Percentiles rank a stretch among this genome's conserved stretches.
Evolutionary conservation across 768 basidiomycete genomes (phyloP).

Genomic region (Daedaleopsis nitida): DNA sequence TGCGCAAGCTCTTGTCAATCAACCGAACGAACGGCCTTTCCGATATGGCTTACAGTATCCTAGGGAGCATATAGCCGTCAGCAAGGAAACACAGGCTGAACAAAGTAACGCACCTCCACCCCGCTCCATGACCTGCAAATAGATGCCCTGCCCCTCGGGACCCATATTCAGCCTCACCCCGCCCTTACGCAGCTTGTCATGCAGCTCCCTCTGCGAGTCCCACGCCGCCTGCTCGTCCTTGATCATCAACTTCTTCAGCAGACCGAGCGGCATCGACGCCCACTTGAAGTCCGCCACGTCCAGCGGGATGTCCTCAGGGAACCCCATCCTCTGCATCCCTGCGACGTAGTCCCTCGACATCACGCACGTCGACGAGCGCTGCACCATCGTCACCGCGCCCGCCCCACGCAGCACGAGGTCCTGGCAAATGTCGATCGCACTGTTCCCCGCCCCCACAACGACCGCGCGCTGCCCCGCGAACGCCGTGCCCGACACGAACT

Average conservation of each 20-base stretch:
- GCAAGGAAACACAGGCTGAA: too few species aligned
- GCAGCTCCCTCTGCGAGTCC: slow-evolving; percentile 35
- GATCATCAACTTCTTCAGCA: slow-evolving; percentile 8
- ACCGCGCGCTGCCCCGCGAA: slow-evolving; percentile 65
- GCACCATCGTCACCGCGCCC: slow-evolving; percentile 41
- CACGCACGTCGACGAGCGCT: slow-evolving; percentile 41
- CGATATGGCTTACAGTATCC: too few species aligned
- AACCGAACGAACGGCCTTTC: too few species aligned
- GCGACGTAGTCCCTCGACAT: slow-evolving; percentile 19
- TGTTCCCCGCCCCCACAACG: slow-evolving; percentile 66
- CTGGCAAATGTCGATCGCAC: slow-evolving; percentile 36
- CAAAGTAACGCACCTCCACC: slow-evolving; percentile 31
- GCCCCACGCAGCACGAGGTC: slow-evolving; percentile 38
- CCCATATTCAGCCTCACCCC: slow-evolving; percentile 44
- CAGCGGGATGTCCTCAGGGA: slow-evolving; percentile 26
- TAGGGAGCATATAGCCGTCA: too few species aligned
- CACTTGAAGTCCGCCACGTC: slow-evolving; percentile 40
- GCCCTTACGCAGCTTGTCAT: slow-evolving; percentile 36
- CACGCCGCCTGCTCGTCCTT: slow-evolving; percentile 11
- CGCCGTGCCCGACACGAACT: slow-evolving; percentile 49
- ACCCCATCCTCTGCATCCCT: background rate
- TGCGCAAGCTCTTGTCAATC: background rate
- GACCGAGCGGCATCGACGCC: slow-evolving; percentile 33
- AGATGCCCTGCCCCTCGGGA: slow-evolving; percentile 38
- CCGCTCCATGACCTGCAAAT: slow-evolving; percentile 32